Percentiles rank a stretch among this genome's conserved stretches.
Conservation (phyloP, 495 filamentous ascomycete species). For the Extremus antarcticus region DNA sequence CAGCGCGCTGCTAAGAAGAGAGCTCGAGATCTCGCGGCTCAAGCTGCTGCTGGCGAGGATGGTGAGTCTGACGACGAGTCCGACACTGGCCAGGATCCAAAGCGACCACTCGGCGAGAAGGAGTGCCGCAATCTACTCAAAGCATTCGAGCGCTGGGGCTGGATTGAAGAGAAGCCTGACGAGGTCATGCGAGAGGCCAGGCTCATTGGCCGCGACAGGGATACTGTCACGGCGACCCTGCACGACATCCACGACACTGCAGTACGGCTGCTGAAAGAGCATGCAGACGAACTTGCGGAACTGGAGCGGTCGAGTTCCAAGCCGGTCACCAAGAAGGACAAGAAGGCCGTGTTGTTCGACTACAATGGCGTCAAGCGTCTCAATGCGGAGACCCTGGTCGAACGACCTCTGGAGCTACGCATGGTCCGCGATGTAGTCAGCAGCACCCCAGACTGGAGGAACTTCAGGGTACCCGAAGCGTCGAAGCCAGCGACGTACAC, state of each 20-base stretch:
- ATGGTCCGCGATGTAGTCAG: slow-evolving; percentile 63
- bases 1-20: slow-evolving; percentile 89
- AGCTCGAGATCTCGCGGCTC: slow-evolving; percentile 61
- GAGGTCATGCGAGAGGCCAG: slow-evolving; percentile 79
- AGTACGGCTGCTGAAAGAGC: slow-evolving; percentile 55
- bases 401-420: slow-evolving; percentile 77
- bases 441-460: slow-evolving; percentile 51
- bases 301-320: slow-evolving; percentile 59
- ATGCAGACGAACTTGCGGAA: slow-evolving; percentile 46
- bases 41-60: slow-evolving; percentile 42
- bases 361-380: slow-evolving; percentile 82
- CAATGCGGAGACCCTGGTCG: slow-evolving; percentile 88
- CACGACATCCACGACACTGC: slow-evolving; percentile 65
- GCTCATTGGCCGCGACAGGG: slow-evolving; percentile 65
- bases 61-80: slow-evolving; percentile 45
- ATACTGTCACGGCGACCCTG: slow-evolving; percentile 58
- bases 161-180: slow-evolving; percentile 71
- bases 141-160: slow-evolving; percentile 79
- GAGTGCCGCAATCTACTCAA: slow-evolving; percentile 83
- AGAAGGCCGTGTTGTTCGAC: slow-evolving; percentile 90
- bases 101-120: slow-evolving; percentile 73
- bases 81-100: slow-evolving; percentile 53
- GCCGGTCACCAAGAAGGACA: slow-evolving; percentile 83
- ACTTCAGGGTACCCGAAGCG: slow-evolving; percentile 82
- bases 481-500: slow-evolving; percentile 78